Evolutionary conservation across 306 rosid species (phyloP).

Genomic region (Castanopsis chinensis): DNA sequence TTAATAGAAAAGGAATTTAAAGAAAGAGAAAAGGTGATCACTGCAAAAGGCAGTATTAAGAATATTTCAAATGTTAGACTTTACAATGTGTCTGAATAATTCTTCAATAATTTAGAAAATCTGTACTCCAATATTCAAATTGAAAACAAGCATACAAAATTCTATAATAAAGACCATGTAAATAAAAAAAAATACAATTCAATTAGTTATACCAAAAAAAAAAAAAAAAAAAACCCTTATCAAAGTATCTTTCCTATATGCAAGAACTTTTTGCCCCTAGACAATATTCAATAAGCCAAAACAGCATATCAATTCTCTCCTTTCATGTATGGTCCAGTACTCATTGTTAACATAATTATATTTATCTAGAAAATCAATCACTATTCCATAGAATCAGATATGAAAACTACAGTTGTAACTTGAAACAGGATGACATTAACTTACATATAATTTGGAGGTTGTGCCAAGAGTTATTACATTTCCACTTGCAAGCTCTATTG

Average conservation of each 20-base stretch:
- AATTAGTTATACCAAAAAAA: not conserved
- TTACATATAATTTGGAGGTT: conserved; percentile 70
- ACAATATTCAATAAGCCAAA: not conserved
- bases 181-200: not conserved
- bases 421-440: conserved; percentile 30
- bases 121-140: not conserved
- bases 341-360: not conserved
- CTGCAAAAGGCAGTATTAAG: not conserved
- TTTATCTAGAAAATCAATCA: not conserved
- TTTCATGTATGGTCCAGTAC: not conserved
- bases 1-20: not conserved
- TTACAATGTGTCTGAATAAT: not conserved
- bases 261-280: not conserved
- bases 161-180: not conserved
- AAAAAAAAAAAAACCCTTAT: not conserved
- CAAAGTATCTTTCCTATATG: not conserved
- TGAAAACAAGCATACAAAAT: not conserved
- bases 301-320: not conserved
- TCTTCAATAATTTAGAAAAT: not conserved
- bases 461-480: conserved; percentile 91
- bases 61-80: not conserved
- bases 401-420: conserved; percentile 19
- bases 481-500: conserved; percentile 71
- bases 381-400: not conserved
- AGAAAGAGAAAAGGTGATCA: conserved; percentile 3